A percentile compares a stretch with the other conserved stretches of the same genome.
These are phyloP conservation scores for Jaapia argillacea DNA, from an alignment of 768 basidiomycete species.

Conservation along the genomic window DNA sequence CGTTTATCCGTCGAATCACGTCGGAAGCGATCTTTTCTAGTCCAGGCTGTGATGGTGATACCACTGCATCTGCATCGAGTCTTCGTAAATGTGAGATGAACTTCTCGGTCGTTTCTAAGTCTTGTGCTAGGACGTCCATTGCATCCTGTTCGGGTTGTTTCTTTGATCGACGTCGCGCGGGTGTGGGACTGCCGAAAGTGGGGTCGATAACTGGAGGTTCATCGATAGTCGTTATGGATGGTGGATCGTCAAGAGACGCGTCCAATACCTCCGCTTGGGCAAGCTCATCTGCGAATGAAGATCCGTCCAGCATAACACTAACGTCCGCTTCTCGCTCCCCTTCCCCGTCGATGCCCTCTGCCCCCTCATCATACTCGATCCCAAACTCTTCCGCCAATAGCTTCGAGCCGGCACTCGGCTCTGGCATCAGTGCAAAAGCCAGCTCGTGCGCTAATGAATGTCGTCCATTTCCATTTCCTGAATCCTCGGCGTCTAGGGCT, in stretches of 20 bases:
- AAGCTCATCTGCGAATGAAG: constrained; percentile 37
- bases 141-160: constrained; percentile 42
- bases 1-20: constrained; percentile 69
- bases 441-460: constrained; percentile 83
- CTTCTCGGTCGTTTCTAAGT: constrained; percentile 68
- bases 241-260: constrained; percentile 19
- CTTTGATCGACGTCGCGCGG: constrained; percentile 16
- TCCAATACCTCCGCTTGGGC: constrained; percentile 15
- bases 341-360: constrained; percentile 65
- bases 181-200: constrained; percentile 27
- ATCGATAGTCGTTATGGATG: constrained; percentile 19
- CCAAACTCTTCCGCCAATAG: constrained; percentile 83
- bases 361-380: constrained; percentile 82
- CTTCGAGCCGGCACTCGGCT: constrained; percentile 69
- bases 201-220: constrained; percentile 31
- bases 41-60: constrained; percentile 16
- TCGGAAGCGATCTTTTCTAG: constrained; percentile 69
- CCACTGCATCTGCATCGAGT: constrained; percentile 45
- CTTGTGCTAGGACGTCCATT: constrained; percentile 62
- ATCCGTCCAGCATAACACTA: constrained; percentile 2
- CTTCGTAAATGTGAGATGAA: constrained; percentile 66
- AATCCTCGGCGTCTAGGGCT: constrained; percentile 29
- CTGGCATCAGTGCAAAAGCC: constrained; percentile 80
- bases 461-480: constrained; percentile 23
- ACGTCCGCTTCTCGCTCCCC: constrained; percentile 6